Conservation (phyloP, 805 yeast genomes). For the Yarrowia divulgata region DNA sequence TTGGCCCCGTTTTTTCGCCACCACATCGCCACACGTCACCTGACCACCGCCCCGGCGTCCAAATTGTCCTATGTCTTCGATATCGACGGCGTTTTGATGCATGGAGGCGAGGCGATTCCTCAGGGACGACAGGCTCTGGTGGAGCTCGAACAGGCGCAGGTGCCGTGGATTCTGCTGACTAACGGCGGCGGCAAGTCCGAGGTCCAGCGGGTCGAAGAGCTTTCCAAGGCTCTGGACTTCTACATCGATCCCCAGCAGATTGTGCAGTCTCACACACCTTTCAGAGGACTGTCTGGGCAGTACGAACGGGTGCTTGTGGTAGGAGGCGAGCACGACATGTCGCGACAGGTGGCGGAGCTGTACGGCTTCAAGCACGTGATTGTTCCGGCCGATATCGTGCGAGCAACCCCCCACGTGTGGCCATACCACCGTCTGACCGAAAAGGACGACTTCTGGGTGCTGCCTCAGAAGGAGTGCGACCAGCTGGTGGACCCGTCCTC, state of each 20-base stretch:
- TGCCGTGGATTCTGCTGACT: slow-evolving; percentile 85
- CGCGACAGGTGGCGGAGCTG: slow-evolving; percentile 72
- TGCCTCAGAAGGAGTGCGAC: slow-evolving; percentile 46
- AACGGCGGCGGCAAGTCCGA: slow-evolving; percentile 91
- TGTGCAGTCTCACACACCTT: slow-evolving; percentile 89
- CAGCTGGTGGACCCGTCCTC: slow-evolving; percentile 40
- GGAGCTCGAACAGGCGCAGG: slow-evolving; percentile 58
- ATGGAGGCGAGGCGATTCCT: slow-evolving; percentile 73
- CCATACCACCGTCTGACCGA: slow-evolving; percentile 68
- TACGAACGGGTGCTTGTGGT: slow-evolving; percentile 74
- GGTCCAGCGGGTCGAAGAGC: slow-evolving; percentile 60
- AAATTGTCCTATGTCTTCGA: slow-evolving; percentile 34
- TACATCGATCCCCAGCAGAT: slow-evolving; percentile 61
- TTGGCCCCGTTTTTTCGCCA: not conserved
- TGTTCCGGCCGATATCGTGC: slow-evolving; percentile 74
- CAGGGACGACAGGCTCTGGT: slow-evolving; percentile 68
- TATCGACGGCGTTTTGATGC: slow-evolving; percentile 86
- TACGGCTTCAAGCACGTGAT: slow-evolving; percentile 83
- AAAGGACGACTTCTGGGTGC: slow-evolving; percentile 55
- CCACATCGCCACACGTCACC: not conserved
- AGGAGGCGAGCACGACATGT: slow-evolving; percentile 77
- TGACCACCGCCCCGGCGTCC: slow-evolving; percentile 7
- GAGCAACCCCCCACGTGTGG: slow-evolving; percentile 62
- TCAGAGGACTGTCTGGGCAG: slow-evolving; percentile 61
- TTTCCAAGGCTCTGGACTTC: slow-evolving; percentile 57